Base-by-base conservation (phyloP, 2,329 filamentous ascomycete genomes). In the Tolypocladium amazonense region DNA sequence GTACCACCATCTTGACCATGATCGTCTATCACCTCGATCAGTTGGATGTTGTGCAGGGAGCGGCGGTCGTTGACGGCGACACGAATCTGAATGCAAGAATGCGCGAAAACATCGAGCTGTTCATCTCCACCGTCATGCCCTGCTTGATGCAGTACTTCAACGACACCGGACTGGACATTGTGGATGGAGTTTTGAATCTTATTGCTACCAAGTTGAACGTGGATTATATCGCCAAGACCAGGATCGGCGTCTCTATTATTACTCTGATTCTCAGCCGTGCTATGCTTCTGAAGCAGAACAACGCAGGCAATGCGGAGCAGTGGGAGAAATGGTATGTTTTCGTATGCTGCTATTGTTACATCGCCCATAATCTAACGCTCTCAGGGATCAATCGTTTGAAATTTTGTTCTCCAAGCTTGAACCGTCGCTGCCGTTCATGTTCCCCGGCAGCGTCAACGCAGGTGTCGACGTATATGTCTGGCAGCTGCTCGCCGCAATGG, bases 401-500 rank as follows among this genome's bases (percentile, higher is more conserved):
- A 81, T 84, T 33, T 83, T 99, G 61, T 99, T 99, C 75, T 90
- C 94, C 71, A 82, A 84, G 8, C 79, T 97, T 23, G 93, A 97
- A 73, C 90, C 90, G 1, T 87, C 88, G 8, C 82, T 97, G 55
- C 88, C 88, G 25, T 84, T 88, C 67, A 87, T 97, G 63, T 99
- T 99, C 83, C 92, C 93, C 0, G 90, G 89, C 25, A 88, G 88
- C n/a, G 90, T 96, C 69, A 92, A 90, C 64, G 87, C 90, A 9
- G 89, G 90, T 56, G 92, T 97, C 65, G 94, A 99, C 69, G 88
- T 96, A 69, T 96, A 97, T 70, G 91, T 97, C 45, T 99, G 94
- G 94, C 93, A 97, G 75, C 95, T 97, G 72, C 81, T 99, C 64
- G 94, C 94, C 11, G 92, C 93, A 15, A 91, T 97, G 75, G 94